These are phyloP conservation scores for Cladosporium sp. DNA, from an alignment of 2,329 filamentous ascomycete genomes.

Conservation along the genomic window DNA sequence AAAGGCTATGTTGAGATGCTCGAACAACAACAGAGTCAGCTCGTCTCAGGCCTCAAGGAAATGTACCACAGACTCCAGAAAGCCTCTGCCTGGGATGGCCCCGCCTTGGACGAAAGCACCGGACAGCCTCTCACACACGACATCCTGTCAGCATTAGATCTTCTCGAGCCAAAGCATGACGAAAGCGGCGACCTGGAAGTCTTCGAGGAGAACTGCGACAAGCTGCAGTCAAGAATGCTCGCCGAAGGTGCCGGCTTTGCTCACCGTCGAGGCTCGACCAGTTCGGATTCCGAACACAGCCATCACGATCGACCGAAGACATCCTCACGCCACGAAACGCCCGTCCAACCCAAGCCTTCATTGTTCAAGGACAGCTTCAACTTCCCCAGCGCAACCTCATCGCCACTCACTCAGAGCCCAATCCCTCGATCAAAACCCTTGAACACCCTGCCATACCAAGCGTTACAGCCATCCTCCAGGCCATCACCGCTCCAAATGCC, in stretches of 20 bases:
- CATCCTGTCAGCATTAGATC: conserved; percentile 55
- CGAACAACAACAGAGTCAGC: conserved; percentile 59
- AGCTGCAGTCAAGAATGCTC: conserved; percentile 52
- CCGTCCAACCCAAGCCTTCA: conserved; percentile 27
- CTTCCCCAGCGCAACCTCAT: conserved; percentile 24
- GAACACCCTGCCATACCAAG: not conserved
- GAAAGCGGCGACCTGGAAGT: conserved; percentile 40
- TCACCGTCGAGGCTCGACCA: conserved; percentile 51
- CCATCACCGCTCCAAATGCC: conserved; percentile 23
- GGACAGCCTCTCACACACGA: conserved; percentile 60
- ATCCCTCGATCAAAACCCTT: conserved; percentile 16
- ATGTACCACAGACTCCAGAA: conserved; percentile 51
- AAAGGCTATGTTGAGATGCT: conserved; percentile 65
- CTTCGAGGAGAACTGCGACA: conserved; percentile 56
- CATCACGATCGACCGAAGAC: conserved; percentile 33
- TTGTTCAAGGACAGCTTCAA: conserved; percentile 27
- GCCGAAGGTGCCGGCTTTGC: conserved; percentile 49
- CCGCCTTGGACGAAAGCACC: conserved; percentile 47
- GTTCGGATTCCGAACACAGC: conserved; percentile 54
- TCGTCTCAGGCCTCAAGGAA: conserved; percentile 57
- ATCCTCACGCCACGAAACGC: conserved; percentile 27
- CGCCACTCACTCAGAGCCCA: conserved; percentile 25
- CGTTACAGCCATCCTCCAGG: conserved; percentile 10
- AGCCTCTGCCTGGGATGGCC: conserved; percentile 53
- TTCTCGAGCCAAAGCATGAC: conserved; percentile 49